phyloP scores from a whole-genome alignment of 169 alveolate species.

The Eimeria tenella region DNA sequence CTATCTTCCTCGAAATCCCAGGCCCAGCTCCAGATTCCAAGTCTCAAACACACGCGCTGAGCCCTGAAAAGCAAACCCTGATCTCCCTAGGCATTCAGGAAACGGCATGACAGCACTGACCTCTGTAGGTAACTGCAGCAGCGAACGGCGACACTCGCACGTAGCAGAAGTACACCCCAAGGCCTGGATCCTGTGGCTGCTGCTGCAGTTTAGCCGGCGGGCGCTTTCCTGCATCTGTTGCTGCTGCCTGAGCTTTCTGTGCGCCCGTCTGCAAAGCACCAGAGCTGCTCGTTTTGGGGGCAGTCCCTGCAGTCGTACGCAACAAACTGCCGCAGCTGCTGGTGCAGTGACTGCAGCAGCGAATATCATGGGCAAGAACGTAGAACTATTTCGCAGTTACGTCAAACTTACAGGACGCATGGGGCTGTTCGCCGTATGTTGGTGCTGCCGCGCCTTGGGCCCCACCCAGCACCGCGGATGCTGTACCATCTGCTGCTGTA shows the following conservation, averaged over 20 bases:
- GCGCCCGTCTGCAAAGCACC: neutral
- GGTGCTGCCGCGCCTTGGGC: constrained; percentile 27
- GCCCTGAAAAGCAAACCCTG: neutral
- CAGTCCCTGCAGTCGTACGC: constrained; percentile 28
- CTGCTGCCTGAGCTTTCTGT: constrained; percentile 34
- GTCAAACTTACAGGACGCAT: neutral
- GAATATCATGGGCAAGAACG: neutral
- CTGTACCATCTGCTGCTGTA: neutral
- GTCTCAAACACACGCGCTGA: neutral
- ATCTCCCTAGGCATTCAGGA: neutral
- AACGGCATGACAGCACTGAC: neutral
- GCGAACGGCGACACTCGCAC: constrained; percentile 76
- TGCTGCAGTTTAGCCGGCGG: constrained; percentile 36
- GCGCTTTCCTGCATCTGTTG: neutral
- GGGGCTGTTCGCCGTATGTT: neutral
- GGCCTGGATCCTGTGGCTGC: constrained; percentile 39
- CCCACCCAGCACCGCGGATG: constrained; percentile 5
- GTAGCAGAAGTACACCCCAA: constrained; percentile 64
- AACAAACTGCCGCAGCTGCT: neutral
- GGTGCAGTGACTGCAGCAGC: constrained; percentile 3
- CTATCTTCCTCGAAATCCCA: neutral
- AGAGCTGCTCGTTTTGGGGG: neutral
- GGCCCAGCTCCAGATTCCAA: neutral
- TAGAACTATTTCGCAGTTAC: neutral
- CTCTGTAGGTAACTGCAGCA: constrained; percentile 73